Evolutionary conservation across 257 asterid genomes (phyloP).

Genomic region (Forsythia suspensa): DNA sequence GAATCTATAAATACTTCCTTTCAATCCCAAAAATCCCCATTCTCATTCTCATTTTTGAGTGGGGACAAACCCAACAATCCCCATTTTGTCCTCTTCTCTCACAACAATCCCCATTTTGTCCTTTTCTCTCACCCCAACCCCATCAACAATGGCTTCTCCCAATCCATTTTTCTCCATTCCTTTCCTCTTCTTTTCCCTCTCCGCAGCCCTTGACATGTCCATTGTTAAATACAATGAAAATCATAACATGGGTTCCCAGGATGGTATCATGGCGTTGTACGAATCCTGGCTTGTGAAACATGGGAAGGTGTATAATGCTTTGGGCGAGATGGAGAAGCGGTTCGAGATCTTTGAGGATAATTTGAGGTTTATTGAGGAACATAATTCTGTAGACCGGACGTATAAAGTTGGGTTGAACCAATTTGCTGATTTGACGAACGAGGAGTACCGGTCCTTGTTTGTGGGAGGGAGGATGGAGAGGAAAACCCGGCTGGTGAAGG

Average conservation of each 20-base stretch:
- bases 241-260: conserved; percentile 38
- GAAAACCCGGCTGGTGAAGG: conserved; percentile 27
- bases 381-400: conserved; percentile 51
- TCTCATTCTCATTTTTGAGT: neutral
- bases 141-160: conserved; percentile 50
- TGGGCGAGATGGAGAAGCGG: conserved; percentile 69
- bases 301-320: conserved; percentile 60
- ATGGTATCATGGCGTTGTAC: conserved; percentile 43
- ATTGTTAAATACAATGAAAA: conserved; percentile 50
- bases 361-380: conserved; percentile 55
- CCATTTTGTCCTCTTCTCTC: neutral
- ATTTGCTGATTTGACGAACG: conserved; percentile 81
- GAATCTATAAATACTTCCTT: neutral
- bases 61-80: neutral
- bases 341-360: conserved; percentile 79
- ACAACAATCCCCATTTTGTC: neutral
- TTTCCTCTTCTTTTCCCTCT: conserved; percentile 31
- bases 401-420: conserved; percentile 69
- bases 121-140: neutral
- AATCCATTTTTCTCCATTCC: conserved; percentile 23
- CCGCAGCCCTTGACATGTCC: conserved; percentile 75
- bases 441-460: conserved; percentile 60
- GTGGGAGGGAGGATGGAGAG: conserved; percentile 55
- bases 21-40: neutral
- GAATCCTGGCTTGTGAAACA: conserved; percentile 81